Evolutionary conservation across 2,329 filamentous ascomycete species (phyloP).

Genomic region (Kalmusia sp.): DNA sequence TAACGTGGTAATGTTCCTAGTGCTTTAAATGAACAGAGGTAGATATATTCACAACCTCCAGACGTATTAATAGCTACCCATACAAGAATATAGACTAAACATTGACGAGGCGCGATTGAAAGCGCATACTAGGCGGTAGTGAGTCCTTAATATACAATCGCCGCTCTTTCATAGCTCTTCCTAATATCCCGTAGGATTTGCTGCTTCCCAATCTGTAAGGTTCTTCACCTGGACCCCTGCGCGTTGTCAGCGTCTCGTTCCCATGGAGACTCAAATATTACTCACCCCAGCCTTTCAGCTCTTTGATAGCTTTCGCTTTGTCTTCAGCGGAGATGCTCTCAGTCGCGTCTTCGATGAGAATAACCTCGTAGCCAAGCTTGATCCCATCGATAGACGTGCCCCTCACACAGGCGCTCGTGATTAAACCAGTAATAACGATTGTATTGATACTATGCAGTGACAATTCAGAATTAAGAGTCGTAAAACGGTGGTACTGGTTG

Average conservation of each 20-base stretch:
- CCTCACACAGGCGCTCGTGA: slow-evolving; percentile 28
- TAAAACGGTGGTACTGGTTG: slow-evolving; percentile 33
- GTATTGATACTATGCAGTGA: slow-evolving; percentile 24
- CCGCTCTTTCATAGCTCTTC: slow-evolving; percentile 14
- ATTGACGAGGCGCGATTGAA: no score
- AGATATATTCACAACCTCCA: no score
- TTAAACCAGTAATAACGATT: slow-evolving; percentile 25
- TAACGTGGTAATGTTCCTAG: no score
- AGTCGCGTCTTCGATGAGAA: slow-evolving; percentile 31
- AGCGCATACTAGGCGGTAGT: no score
- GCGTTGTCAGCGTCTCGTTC: neutral
- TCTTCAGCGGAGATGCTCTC: slow-evolving; percentile 23
- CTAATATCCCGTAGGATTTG: slow-evolving; percentile 16
- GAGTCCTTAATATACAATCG: no score
- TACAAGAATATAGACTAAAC: no score
- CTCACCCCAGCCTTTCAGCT: slow-evolving; percentile 27
- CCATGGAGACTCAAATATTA: neutral
- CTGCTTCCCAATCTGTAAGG: slow-evolving; percentile 23
- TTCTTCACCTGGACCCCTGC: slow-evolving; percentile 30
- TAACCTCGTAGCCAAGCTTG: slow-evolving; percentile 29
- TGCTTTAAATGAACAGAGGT: no score
- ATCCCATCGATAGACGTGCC: slow-evolving; percentile 31
- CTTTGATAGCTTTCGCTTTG: slow-evolving; percentile 22
- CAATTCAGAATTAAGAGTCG: slow-evolving; percentile 25
- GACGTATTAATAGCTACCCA: no score